phyloP scores from a whole-genome alignment of 2,329 filamentous ascomycete species.

The Diaporthe australafricana region DNA sequence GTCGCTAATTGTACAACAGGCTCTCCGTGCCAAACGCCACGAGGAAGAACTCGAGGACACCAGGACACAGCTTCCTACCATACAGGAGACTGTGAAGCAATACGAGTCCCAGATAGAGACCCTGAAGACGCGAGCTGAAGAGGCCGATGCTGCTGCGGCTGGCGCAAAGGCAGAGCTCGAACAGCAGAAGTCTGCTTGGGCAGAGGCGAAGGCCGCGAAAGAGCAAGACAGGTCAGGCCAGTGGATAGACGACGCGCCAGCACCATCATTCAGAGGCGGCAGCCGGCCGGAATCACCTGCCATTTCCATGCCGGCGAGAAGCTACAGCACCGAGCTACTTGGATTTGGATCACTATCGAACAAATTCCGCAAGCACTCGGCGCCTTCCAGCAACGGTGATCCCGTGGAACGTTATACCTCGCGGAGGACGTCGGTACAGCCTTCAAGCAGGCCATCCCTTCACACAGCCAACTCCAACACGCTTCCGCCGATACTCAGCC shows the following conservation, averaged over 20 bases:
- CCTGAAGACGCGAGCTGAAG: constrained; percentile 73
- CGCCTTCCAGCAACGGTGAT: constrained; percentile 62
- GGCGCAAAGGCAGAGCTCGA: constrained; percentile 65
- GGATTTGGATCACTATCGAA: constrained; percentile 56
- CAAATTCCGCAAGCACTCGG: constrained; percentile 59
- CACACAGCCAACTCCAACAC: constrained; percentile 52
- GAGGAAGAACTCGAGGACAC: constrained; percentile 87
- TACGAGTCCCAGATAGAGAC: constrained; percentile 70
- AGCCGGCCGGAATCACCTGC: constrained; percentile 68
- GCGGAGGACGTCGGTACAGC: constrained; percentile 65
- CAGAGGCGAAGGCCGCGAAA: constrained; percentile 45
- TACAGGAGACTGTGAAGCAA: constrained; percentile 72
- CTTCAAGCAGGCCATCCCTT: constrained; percentile 54
- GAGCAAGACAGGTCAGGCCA: constrained; percentile 55
- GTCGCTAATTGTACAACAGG: constrained; percentile 59
- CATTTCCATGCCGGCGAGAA: constrained; percentile 59
- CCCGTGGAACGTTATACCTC: constrained; percentile 53
- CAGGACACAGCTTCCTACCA: constrained; percentile 70
- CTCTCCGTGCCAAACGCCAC: constrained; percentile 70
- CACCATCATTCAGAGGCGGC: constrained; percentile 55
- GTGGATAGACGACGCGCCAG: constrained; percentile 65
- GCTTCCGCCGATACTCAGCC: constrained; percentile 55
- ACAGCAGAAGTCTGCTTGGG: constrained; percentile 56
- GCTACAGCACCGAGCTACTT: constrained; percentile 66
- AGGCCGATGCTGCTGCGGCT: constrained; percentile 73